phyloP scores from a whole-genome alignment of 345 rosid genomes.

The Syzygium grande region DNA sequence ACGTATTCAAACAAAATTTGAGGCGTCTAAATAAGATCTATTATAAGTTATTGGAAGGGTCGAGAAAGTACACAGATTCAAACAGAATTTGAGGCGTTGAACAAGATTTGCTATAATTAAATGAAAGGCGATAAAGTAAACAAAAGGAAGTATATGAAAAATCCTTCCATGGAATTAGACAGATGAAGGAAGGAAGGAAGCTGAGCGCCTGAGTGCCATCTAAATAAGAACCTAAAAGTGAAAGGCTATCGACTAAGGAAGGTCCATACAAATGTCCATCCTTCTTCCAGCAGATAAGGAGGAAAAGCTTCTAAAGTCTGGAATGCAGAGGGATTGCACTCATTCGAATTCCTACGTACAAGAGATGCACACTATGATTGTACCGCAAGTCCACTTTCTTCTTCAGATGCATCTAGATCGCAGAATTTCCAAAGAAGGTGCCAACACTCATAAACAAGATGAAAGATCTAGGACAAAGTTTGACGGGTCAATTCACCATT shows the following conservation, averaged over 20 bases:
- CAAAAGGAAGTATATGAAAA: background rate
- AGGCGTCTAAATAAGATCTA: background rate
- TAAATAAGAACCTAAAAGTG: background rate
- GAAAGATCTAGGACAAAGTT: background rate
- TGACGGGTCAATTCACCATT: background rate
- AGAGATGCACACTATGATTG: background rate
- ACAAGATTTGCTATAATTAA: background rate
- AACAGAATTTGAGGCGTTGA: background rate
- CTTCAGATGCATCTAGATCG: background rate
- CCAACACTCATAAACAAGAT: background rate
- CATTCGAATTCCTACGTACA: background rate
- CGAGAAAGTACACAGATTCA: background rate
- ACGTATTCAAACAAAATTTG: background rate
- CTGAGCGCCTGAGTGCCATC: background rate
- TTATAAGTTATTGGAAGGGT: background rate
- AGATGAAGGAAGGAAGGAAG: background rate
- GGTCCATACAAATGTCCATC: background rate
- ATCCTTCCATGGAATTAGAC: background rate
- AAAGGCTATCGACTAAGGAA: background rate
- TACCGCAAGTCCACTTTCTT: background rate
- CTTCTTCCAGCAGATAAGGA: background rate
- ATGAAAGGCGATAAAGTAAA: background rate
- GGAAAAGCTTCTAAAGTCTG: background rate
- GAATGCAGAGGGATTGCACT: background rate
- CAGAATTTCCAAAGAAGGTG: background rate